phyloP scores from a whole-genome alignment of 2,329 filamentous ascomycete genomes.

The Malbranchea cinnamomea region DNA sequence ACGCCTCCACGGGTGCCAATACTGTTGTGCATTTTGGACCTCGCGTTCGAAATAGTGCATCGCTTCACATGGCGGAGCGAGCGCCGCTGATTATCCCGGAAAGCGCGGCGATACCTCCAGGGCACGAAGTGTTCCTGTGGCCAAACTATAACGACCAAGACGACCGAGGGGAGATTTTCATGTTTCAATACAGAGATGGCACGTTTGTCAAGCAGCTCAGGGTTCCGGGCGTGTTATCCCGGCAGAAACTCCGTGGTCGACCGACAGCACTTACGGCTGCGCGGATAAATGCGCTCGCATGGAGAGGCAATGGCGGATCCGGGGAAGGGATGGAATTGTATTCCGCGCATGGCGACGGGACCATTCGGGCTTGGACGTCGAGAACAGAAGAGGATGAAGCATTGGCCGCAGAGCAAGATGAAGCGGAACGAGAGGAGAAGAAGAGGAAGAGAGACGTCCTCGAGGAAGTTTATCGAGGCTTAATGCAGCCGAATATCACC shows the following conservation, averaged over 20 bases:
- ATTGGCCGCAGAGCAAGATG: slow-evolving; percentile 28
- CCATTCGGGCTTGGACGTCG: slow-evolving; percentile 66
- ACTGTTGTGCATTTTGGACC: slow-evolving; percentile 81
- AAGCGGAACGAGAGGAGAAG: slow-evolving; percentile 35
- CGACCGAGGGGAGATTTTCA: slow-evolving; percentile 53
- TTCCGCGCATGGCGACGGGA: slow-evolving; percentile 71
- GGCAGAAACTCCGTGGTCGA: slow-evolving; percentile 24
- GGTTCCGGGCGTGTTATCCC: slow-evolving; percentile 39
- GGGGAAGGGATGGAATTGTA: slow-evolving; percentile 54
- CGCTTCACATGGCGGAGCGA: slow-evolving; percentile 42
- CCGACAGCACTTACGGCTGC: slow-evolving; percentile 37
- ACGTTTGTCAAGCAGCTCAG: slow-evolving; percentile 55
- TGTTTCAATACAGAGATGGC: slow-evolving; percentile 67
- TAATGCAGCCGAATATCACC: slow-evolving; percentile 58
- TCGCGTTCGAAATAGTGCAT: slow-evolving; percentile 53
- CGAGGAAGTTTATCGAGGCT: slow-evolving; percentile 62
- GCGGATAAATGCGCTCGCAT: slow-evolving; percentile 60
- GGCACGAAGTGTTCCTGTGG: slow-evolving; percentile 59
- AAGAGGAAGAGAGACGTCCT: slow-evolving; percentile 64
- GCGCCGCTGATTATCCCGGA: slow-evolving; percentile 50
- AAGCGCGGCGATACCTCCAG: slow-evolving; percentile 21
- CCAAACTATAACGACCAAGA: slow-evolving; percentile 60
- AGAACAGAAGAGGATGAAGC: slow-evolving; percentile 37
- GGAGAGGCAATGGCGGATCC: slow-evolving; percentile 49
- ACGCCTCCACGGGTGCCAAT: slow-evolving; percentile 65